A percentile compares a stretch with the other conserved stretches of the same genome.
phyloP scores from a whole-genome alignment of 495 filamentous ascomycete species.

The Mytilinidion resinicola region DNA sequence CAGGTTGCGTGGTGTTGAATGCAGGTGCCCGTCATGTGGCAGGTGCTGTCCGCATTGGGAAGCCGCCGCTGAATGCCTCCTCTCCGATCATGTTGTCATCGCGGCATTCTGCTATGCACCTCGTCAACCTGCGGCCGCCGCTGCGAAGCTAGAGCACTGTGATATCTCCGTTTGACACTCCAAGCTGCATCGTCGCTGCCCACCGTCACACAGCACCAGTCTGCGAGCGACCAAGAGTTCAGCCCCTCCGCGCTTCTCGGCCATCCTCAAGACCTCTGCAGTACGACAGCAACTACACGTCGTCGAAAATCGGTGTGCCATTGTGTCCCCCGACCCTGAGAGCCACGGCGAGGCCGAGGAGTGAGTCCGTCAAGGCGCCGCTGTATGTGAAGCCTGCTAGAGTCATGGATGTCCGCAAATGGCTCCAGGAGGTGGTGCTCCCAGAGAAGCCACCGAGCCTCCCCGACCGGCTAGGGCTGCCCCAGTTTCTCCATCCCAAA shows the following conservation, averaged over 20 bases:
- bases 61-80: no score
- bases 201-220: constrained; percentile 23
- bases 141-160: constrained; percentile 11
- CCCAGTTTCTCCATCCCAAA: constrained; percentile 11
- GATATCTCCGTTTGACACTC: constrained; percentile 5
- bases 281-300: constrained; percentile 16
- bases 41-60: no score
- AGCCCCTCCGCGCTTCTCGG: no score
- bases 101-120: not conserved
- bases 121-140: not conserved
- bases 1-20: no score
- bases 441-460: constrained; percentile 18
- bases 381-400: not conserved
- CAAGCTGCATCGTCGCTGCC: constrained; percentile 3
- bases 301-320: not conserved
- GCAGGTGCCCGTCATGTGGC: no score
- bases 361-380: not conserved
- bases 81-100: not conserved
- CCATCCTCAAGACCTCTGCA: constrained; percentile 1
- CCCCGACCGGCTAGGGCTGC: constrained; percentile 9
- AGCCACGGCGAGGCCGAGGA: not conserved
- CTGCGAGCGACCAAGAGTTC: not conserved
- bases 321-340: no score
- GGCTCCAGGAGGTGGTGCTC: constrained; percentile 19
- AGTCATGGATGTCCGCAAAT: constrained; percentile 22